phyloP scores from a whole-genome alignment of 192 early-diverging fungal species.

The Paraglomus brasilianum region DNA sequence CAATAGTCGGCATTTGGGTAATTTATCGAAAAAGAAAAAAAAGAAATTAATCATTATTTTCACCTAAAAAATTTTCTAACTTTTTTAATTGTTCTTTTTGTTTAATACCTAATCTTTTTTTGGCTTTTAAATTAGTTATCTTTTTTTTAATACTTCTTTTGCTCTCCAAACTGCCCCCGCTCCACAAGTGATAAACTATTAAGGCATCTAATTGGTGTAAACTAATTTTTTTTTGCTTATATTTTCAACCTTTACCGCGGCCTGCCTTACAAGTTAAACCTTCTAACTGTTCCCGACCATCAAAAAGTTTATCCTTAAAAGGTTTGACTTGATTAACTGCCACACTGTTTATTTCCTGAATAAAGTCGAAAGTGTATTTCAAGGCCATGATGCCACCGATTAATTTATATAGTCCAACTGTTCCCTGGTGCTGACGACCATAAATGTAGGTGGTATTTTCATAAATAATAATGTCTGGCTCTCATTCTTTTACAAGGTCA shows the following conservation, averaged over 20 bases:
- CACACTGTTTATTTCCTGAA: background rate
- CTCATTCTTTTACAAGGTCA: background rate
- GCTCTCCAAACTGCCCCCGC: background rate
- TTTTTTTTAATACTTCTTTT: background rate
- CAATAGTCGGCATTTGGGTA: too few species aligned
- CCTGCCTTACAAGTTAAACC: background rate
- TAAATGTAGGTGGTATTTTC: conserved; percentile 12
- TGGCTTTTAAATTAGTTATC: conserved; percentile 5
- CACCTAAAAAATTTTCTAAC: background rate
- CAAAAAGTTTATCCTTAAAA: background rate
- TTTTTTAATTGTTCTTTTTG: conserved; percentile 8
- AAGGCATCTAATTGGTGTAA: conserved; percentile 16
- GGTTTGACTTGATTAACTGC: conserved; percentile 7
- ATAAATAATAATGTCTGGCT: conserved; percentile 4
- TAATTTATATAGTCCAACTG: conserved; percentile 3
- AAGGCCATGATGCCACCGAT: background rate
- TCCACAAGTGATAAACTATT: conserved; percentile 10
- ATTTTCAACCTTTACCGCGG: conserved; percentile 14
- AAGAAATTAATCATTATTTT: background rate
- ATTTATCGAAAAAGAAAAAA: too few species aligned
- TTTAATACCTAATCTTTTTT: conserved; percentile 15
- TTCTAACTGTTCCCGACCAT: background rate
- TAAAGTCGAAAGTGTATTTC: background rate
- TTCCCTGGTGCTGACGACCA: background rate
- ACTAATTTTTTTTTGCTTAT: conserved; percentile 2